Base-by-base conservation (phyloP, 805 yeast species). In the Tetrapisispora pingtungensis region DNA sequence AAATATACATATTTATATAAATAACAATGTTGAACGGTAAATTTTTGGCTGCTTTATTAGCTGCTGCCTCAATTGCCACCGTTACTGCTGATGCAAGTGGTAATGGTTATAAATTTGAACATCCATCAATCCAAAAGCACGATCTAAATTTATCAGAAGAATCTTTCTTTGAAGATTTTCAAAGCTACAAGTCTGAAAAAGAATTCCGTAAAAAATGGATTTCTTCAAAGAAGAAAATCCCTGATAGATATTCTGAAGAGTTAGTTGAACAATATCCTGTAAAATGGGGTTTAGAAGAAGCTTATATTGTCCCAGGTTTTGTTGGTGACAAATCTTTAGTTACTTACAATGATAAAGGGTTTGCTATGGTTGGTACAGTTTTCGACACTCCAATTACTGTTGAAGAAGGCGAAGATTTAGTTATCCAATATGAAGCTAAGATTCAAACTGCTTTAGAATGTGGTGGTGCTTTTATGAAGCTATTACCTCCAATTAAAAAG, bases 391-490 rank as follows among this genome's bases (percentile, higher is more conserved):
- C 80, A 2, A 71, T 88, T 46, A 73, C 74, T 58, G 15, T 47
- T 15, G 81, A 80, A 62, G 74, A 69, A 10, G 73, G 72, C 52
- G 69, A 77, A 46, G 79, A 86, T 14, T 69, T 89, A 49, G 96
- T 89, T 10, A 66, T 87, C 35, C 97, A 89, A 66, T 89, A 86
- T 63, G 97, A 89, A 64, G 84, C 86, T 44, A 88, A 88, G 66
- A 65, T 81, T 35, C 96, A 89, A 67, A 71, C 81, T 34, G 85
- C 84, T 10, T 67, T 87, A 45, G 71, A 71, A 37, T 89, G 97
- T 65, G 95, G 95, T 40, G 97, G 97, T 44, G 90, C 94, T 1
- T 89, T 88, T 65, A 62, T 89, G 52, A 89, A 89, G 68, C 68
- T 89, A 37, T 64, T 89, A 44, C 69, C 78, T 37, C 40, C 44